phyloP scores from a whole-genome alignment of 768 basidiomycete genomes.

The Suillus luteus region DNA sequence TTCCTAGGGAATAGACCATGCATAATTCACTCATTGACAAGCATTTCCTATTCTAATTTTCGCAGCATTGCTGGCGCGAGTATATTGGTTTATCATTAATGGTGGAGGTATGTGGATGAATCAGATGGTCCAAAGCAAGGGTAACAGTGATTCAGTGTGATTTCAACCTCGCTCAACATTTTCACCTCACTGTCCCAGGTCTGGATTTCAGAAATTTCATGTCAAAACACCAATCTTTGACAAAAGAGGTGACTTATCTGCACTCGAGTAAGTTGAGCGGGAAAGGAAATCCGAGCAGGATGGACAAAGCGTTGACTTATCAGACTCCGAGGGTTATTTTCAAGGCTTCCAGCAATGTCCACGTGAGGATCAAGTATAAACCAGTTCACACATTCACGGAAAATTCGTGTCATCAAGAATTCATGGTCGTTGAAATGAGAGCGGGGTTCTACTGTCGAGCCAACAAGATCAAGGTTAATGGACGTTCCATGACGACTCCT shows the following conservation, averaged over 20 bases:
- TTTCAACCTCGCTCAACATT: not conserved
- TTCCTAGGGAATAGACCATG: constrained; percentile 60
- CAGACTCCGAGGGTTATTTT: not conserved
- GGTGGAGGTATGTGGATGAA: not conserved
- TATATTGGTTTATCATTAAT: not conserved
- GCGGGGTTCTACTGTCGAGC: not conserved
- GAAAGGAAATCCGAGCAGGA: not conserved
- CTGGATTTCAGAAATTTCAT: not conserved
- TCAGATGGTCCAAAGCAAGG: not conserved
- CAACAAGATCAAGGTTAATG: not conserved
- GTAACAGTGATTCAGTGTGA: not conserved
- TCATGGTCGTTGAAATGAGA: not conserved
- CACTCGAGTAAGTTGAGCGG: not conserved
- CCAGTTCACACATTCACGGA: not conserved
- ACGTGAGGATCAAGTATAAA: not conserved
- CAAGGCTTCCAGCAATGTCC: not conserved
- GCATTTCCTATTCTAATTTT: not conserved
- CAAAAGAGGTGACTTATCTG: not conserved
- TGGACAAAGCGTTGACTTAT: not conserved
- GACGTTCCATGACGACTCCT: not conserved
- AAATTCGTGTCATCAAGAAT: not conserved
- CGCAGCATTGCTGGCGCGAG: not conserved
- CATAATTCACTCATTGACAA: constrained; percentile 9
- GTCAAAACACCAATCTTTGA: not conserved
- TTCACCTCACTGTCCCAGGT: not conserved